Base-by-base conservation (phyloP, 768 basidiomycete species). In the Dioszegia crocea region DNA sequence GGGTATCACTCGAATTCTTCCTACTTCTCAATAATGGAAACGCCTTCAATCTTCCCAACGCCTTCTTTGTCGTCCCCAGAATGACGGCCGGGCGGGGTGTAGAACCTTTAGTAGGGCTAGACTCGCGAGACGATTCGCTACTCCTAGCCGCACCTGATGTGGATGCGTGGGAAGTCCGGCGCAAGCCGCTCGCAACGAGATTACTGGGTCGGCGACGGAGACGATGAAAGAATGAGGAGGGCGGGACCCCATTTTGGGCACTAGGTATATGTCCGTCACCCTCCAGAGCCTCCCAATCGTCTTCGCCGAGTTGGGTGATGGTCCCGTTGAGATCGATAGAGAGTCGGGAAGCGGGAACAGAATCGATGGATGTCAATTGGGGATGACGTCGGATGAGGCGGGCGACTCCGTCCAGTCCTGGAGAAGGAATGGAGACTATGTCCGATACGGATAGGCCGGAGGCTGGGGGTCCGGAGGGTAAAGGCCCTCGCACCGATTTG, bases 211-310 rank as follows among this genome's bases (percentile, higher is more conserved):
- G 54, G 14, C 49, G 21, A 16, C 41, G n/a, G 4, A 59, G 41
- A 12, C 65, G 53, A 38, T 38, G 36, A 21, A 71, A 64, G 61
- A 71, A 66, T 0, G 60, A 59, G 17, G 40, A 45, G 19, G 57
- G 39, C 9, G 43, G 51, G 2, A 56, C 29, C 12, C 47, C 36
- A 17, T 52, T 60, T 2, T 64, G 67, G 1, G 51, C 54, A 26
- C 58, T 58, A 38, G 41, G 51, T 23, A 50, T 46, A 26, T 11
- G 40, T 27, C 38, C 62, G 39, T 43, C 29, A 3, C 26, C 50
- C 16, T 60, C 63, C 17, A 72, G 38, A 31, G 67, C 57, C 55
- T 73, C 71, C 71, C 71, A 73, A 17, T 73, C 71, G 40, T 73
- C 71, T 38, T 73, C 71, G 6, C 62, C 71, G 8, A 73, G 56